Base-by-base conservation (phyloP, 208 protist species). In the Baffinella frigidus region DNA sequence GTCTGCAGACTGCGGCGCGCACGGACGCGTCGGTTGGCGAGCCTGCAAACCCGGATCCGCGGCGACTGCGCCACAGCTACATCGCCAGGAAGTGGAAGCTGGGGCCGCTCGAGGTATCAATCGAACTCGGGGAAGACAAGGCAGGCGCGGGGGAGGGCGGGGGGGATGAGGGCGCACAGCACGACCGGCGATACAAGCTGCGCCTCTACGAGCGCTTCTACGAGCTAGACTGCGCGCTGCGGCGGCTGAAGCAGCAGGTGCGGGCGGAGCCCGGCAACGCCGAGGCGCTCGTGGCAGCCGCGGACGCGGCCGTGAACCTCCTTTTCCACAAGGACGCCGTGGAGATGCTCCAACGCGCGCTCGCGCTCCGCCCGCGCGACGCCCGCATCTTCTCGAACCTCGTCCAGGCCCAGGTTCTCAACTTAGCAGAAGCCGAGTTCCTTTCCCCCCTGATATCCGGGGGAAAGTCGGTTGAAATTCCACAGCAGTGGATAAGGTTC, bases 341-440 rank as follows among this genome's bases (percentile, higher is more conserved):
- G 10, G 1, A 10, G 0, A 5, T 90, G 51, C 83, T 90, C 2
- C 45, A 90, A 33, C 83, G 41, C 27, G 83, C 74, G 17, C 45
- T 67, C n/a, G 61, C 30, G 56, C 17, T 90, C 3, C 5, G 1
- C 30, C 83, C 83, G 5, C 14, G 72, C 24, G 56, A 90, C 64
- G 83, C 33, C 64, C 14, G 30, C 3, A 11, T 90, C 56, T 90
- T 90, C 83, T 33, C 43, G 30, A 90, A 90, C n/a, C 83, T 90
- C 36, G 50, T 90, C 36, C 51, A 90, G n/a, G 83, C 83, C 11
- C 83, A 90, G 83, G 80, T 24, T n/a, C n/a, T n/a, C n/a, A n/a
- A n/a, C n/a, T n/a, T n/a, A n/a, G n/a, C n/a, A n/a, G n/a, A n/a
- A n/a, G n/a, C n/a, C n/a, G n/a, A n/a, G n/a, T n/a, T n/a, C n/a